These are phyloP conservation scores for Leishmania tarentolae DNA, from an alignment of 208 protist genomes.

Conservation along the genomic window DNA sequence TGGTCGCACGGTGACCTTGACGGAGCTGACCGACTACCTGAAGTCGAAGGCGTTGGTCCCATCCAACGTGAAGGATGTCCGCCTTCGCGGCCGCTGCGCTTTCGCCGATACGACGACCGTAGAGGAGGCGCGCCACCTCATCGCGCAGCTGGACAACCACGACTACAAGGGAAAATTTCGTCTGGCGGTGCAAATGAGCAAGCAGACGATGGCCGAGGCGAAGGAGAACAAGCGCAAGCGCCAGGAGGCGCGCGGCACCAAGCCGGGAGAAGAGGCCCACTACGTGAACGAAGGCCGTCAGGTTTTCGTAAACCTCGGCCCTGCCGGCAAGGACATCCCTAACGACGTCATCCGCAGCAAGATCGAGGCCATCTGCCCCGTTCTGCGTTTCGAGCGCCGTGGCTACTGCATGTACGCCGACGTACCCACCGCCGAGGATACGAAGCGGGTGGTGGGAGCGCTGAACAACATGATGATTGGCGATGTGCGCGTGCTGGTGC, in stretches of 20 bases:
- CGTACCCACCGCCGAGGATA: constrained; percentile 33
- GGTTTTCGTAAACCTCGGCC: constrained; percentile 69
- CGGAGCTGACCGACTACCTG: constrained; percentile 32
- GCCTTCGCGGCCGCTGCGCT: constrained; percentile 71
- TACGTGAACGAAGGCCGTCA: constrained; percentile 16
- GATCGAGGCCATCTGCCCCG: constrained; percentile 46
- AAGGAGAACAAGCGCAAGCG: constrained; percentile 25
- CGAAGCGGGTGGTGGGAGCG: constrained; percentile 39
- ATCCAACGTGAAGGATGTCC: constrained; percentile 35
- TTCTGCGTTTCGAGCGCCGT: constrained; percentile 52
- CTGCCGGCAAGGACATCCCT: constrained; percentile 37
- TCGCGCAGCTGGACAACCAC: constrained; percentile 46
- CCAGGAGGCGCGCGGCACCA: constrained; percentile 12
- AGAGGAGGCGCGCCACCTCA: constrained; percentile 54
- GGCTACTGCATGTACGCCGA: constrained; percentile 69
- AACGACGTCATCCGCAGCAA: constrained; percentile 35
- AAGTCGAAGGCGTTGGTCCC: constrained; percentile 30
- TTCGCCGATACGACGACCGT: constrained; percentile 62
- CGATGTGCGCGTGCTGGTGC: constrained; percentile 55
- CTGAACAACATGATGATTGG: constrained; percentile 54
- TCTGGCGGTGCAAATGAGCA: constrained; percentile 62
- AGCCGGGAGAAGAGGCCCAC: not conserved
- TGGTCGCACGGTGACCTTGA: constrained; percentile 32
- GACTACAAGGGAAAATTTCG: constrained; percentile 46
- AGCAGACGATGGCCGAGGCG: constrained; percentile 31